Conservation (phyloP, 495 filamentous ascomycete genomes). For the Penicillium goetzii region DNA sequence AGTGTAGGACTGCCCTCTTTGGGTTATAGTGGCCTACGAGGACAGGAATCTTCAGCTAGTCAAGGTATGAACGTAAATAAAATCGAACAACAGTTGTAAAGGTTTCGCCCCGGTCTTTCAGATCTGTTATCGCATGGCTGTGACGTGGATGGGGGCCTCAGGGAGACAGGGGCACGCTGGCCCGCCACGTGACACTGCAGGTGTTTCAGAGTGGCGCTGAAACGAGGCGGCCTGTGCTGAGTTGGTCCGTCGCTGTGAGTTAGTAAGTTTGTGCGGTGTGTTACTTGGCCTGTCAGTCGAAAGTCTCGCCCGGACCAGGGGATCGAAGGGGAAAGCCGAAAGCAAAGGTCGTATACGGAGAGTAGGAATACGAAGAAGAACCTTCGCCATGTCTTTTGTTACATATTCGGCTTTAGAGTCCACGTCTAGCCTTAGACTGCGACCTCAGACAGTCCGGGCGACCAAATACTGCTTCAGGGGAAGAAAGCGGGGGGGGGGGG, state of each 20-base stretch:
- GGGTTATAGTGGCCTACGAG: too few relatives aligned
- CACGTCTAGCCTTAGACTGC: constrained; percentile 1
- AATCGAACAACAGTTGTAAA: background rate
- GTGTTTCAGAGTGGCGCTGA: constrained; percentile 19
- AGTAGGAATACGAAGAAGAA: background rate
- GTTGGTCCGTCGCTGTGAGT: background rate
- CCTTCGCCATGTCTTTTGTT: background rate
- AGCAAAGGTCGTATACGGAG: background rate
- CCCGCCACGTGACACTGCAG: constrained; percentile 17
- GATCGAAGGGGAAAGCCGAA: background rate
- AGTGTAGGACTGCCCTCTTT: too few relatives aligned
- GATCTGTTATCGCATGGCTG: background rate
- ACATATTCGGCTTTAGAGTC: too few relatives aligned
- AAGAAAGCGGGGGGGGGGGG: background rate
- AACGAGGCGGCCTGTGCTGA: constrained; percentile 15
- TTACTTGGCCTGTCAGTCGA: background rate
- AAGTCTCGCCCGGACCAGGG: background rate
- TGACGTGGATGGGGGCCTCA: background rate
- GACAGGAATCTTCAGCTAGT: background rate
- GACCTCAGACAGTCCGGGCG: background rate
- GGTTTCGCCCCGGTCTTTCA: background rate
- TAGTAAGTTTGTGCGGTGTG: too few relatives aligned
- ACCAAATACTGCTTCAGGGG: constrained; percentile 11
- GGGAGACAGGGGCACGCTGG: background rate
- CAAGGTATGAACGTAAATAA: background rate